A percentile compares a stretch with the other conserved stretches of the same genome.
Conservation (phyloP, 2,329 filamentous ascomycete genomes). For the Pseudovirgaria hyperparasitica region DNA sequence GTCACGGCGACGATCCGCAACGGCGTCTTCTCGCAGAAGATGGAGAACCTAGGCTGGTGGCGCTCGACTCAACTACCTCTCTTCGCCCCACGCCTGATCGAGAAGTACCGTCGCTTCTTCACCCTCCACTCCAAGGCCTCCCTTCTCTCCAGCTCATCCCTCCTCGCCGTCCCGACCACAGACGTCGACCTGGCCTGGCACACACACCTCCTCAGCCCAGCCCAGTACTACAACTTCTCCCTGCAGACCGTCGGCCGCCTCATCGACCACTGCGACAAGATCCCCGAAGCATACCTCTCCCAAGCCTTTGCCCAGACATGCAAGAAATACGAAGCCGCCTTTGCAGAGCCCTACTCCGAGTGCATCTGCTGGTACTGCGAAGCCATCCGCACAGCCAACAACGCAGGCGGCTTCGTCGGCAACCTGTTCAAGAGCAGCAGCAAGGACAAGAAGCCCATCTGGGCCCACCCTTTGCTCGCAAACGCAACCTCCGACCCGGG, state of each 20-base stretch:
- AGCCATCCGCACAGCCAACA: slow-evolving; percentile 51
- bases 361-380: slow-evolving; percentile 83
- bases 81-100: slow-evolving; percentile 52
- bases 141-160: slow-evolving; percentile 1
- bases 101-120: slow-evolving; percentile 54
- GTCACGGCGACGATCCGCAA: slow-evolving; percentile 54
- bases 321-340: slow-evolving; percentile 54
- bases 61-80: slow-evolving; percentile 52
- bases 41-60: slow-evolving; percentile 66
- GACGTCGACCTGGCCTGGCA: slow-evolving; percentile 72
- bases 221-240: slow-evolving; percentile 49
- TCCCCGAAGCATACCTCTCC: slow-evolving; percentile 53
- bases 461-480: slow-evolving; percentile 27
- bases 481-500: slow-evolving; percentile 28
- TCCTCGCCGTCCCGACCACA: slow-evolving; percentile 51
- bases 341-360: slow-evolving; percentile 55
- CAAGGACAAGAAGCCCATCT: slow-evolving; percentile 25
- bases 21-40: slow-evolving; percentile 56
- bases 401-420: slow-evolving; percentile 61
- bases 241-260: slow-evolving; percentile 39
- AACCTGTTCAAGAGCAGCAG: slow-evolving; percentile 40
- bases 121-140: slow-evolving; percentile 36
- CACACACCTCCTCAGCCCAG: slow-evolving; percentile 61
- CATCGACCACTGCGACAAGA: slow-evolving; percentile 75
- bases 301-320: slow-evolving; percentile 60